Base-by-base conservation (phyloP, 345 rosid genomes). In the Hibiscus trionum region DNA sequence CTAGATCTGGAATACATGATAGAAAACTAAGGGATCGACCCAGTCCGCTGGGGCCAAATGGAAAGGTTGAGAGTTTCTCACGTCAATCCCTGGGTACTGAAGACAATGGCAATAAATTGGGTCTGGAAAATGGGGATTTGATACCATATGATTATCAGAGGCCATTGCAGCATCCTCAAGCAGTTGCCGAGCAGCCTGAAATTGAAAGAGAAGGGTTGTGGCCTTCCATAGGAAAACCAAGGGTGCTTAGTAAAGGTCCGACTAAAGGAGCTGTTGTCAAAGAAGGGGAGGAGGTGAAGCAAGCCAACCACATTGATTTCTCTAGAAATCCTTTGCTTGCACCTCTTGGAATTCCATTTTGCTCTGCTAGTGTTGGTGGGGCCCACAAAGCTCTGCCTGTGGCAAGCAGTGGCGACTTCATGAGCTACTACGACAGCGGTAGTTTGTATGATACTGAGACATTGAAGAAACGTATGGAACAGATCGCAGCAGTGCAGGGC, bases 381-480 rank as follows among this genome's bases (percentile, higher is more conserved):
- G 70, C 87, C 75, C 84, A 80, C 76, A 92, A 79, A 84, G 73
- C 88, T 50, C 73, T 73, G 42, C 84, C 93, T 1, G 64, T 74
- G 35, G 50, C 84, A 55, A 78, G 78, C 75, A 65, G 73, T 59
- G 74, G 79, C 56, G 87, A 82, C 73, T 77, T 76, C 29, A 70
- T 77, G 61, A 84, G 93, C 74, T 87, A 77, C 80, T 85, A 87
- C 77, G 94, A 89, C 75, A 74, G 77, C 75, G 90, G 93, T 69
- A 88, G 75, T 57, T 84, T 96, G 81, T 82, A 83, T 73, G 88
- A 82, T 61, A 73, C 85, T 11, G 91, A 86, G 82, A 84, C 79
- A 61, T 76, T 96, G 82, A 86, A 87, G 80, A 87, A 83, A 74
- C 87, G 90, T 29, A 91, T 96, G 94, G 94, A 88, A 79, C 91